Evolutionary conservation across 805 yeast species (phyloP).

Genomic region (Zygosaccharomyces gambellarensis): DNA sequence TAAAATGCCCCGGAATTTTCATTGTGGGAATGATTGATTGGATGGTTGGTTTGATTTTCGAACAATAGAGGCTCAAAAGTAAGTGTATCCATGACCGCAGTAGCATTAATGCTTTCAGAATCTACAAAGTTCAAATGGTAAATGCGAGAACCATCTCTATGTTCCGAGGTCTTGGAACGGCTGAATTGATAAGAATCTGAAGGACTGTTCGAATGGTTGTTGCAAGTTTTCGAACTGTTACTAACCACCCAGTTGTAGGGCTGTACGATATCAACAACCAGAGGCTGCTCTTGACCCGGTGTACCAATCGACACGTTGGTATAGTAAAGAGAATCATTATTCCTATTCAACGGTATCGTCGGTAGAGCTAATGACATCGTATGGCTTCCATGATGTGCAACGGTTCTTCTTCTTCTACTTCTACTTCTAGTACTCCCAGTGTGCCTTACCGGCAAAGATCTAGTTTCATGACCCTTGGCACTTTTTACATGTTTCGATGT

Average conservation of each 20-base stretch:
- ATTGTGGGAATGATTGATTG: not conserved
- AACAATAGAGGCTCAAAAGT: slow-evolving; percentile 13
- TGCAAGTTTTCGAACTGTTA: slow-evolving; percentile 10
- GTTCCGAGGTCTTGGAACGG: slow-evolving; percentile 19
- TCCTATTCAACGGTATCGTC: slow-evolving; percentile 24
- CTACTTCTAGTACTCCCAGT: not conserved
- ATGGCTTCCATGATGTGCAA: not conserved
- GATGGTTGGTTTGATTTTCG: not conserved
- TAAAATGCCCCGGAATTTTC: not conserved
- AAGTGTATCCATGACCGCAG: slow-evolving; percentile 24
- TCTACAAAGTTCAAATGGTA: slow-evolving; percentile 26
- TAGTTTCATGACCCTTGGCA: too few relatives aligned
- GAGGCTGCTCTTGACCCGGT: slow-evolving; percentile 27
- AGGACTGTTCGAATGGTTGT: slow-evolving; percentile 7
- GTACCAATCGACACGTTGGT: slow-evolving; percentile 34
- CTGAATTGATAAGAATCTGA: slow-evolving; percentile 16
- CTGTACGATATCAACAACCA: slow-evolving; percentile 38
- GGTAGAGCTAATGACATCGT: slow-evolving; percentile 13
- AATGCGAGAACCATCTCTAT: slow-evolving; percentile 7
- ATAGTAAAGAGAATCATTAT: slow-evolving; percentile 25
- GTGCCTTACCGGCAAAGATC: not conserved
- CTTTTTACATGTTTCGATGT: too few relatives aligned
- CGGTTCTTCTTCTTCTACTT: not conserved
- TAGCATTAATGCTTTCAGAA: slow-evolving; percentile 20
- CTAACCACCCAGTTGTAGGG: slow-evolving; percentile 38